Evolutionary conservation across 2,329 filamentous ascomycete species (phyloP).

Genomic region (Bisporella sp.): DNA sequence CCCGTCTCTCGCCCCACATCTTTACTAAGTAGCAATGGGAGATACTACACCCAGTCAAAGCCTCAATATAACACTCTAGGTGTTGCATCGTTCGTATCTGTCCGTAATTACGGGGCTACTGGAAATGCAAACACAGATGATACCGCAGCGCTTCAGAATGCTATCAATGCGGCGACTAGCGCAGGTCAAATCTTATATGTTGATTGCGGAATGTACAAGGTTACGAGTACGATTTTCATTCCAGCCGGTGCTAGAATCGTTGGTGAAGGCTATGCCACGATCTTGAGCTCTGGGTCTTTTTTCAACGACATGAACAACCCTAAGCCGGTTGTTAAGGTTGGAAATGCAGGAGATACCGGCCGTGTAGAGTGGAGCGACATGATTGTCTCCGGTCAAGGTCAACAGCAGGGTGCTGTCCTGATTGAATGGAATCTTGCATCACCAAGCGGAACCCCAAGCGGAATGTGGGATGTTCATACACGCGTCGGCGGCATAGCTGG

Average conservation of each 20-base stretch:
- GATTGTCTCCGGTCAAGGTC: constrained; percentile 36
- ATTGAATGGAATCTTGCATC: constrained; percentile 58
- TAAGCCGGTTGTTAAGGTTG: constrained; percentile 42
- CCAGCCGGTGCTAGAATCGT: constrained; percentile 35
- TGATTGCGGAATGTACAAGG: constrained; percentile 47
- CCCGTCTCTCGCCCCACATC: constrained; percentile 34
- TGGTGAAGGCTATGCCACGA: constrained; percentile 36
- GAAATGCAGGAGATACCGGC: constrained; percentile 50
- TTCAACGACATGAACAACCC: constrained; percentile 39
- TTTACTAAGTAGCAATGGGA: constrained; percentile 37
- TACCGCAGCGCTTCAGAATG: constrained; percentile 46
- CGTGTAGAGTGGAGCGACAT: constrained; percentile 55
- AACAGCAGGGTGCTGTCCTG: constrained; percentile 51
- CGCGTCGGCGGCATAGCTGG: constrained; percentile 40
- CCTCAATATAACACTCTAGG: constrained; percentile 42
- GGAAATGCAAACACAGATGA: constrained; percentile 63
- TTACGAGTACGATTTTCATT: constrained; percentile 40
- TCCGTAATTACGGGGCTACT: constrained; percentile 30
- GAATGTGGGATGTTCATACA: constrained; percentile 41
- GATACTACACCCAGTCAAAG: constrained; percentile 44
- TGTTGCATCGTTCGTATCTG: constrained; percentile 34
- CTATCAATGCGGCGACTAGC: constrained; percentile 56
- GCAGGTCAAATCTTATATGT: constrained; percentile 45
- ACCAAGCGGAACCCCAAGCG: constrained; percentile 45
- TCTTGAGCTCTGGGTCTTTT: constrained; percentile 29